Evolutionary conservation across 192 early-diverging fungal genomes (phyloP).

Genomic region (Coemansia sp.): DNA sequence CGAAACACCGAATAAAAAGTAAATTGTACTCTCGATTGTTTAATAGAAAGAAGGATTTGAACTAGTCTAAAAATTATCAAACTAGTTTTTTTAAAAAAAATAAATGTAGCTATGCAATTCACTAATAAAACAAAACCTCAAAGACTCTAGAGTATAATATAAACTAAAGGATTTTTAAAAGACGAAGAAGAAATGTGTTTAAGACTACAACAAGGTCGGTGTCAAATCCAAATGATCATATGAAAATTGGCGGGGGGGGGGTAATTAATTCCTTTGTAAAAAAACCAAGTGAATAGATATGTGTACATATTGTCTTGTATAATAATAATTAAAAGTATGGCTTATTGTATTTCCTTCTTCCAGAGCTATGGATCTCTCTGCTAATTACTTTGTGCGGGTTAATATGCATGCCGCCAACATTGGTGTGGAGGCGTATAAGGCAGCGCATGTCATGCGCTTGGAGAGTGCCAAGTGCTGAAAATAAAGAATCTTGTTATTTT

Average conservation of each 20-base stretch:
- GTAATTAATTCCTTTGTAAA: neutral
- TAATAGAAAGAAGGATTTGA: too few relatives aligned
- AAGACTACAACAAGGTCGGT: neutral
- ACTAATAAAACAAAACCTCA: neutral
- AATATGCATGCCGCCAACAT: constrained; percentile 6
- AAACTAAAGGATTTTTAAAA: neutral
- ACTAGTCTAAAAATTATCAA: too few relatives aligned
- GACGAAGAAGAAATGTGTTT: neutral
- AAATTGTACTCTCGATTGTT: too few relatives aligned
- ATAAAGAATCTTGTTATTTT: neutral
- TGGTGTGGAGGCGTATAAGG: neutral
- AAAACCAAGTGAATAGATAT: too few relatives aligned
- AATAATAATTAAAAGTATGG: neutral
- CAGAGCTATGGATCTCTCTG: neutral
- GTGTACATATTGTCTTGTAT: too few relatives aligned
- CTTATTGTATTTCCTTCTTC: neutral
- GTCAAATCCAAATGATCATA: neutral
- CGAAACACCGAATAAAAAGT: neutral
- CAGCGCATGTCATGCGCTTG: neutral
- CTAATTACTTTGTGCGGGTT: constrained; percentile 4
- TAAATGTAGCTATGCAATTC: neutral
- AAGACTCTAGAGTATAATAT: neutral
- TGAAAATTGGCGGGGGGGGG: neutral
- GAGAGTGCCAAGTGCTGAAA: neutral
- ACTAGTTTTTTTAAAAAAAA: neutral